Percentiles rank a stretch among this genome's conserved stretches.
Evolutionary conservation across 495 filamentous ascomycete genomes (phyloP).

Genomic region (Penicillium herquei): DNA sequence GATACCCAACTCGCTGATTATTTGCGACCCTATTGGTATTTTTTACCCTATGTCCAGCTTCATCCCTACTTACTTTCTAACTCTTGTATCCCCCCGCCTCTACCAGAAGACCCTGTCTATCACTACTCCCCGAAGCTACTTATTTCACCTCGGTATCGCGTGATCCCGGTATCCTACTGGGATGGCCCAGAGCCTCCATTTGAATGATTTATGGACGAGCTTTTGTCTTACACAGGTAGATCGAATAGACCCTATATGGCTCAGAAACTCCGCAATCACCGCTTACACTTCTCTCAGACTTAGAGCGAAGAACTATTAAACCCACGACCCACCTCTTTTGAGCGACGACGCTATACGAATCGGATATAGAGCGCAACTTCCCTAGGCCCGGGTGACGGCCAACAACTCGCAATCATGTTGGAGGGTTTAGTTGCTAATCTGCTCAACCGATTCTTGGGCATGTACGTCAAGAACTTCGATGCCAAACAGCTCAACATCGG

Average conservation of each 20-base stretch:
- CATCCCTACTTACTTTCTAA: not conserved
- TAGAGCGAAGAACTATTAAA: conserved; percentile 13
- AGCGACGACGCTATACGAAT: conserved; percentile 7
- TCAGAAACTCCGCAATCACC: not conserved
- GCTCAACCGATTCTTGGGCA: conserved; percentile 97
- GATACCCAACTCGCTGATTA: conserved; percentile 28
- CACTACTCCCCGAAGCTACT: conserved; percentile 12
- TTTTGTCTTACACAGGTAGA: conserved; percentile 1
- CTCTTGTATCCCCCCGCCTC: conserved; percentile 4
- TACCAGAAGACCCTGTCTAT: conserved; percentile 1
- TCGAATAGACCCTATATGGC: not conserved
- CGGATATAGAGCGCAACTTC: conserved; percentile 21
- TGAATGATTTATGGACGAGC: conserved; percentile 20
- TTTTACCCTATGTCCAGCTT: not conserved
- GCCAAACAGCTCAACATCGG: conserved; percentile 94
- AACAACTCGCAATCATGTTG: conserved; percentile 54
- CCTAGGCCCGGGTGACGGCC: conserved; percentile 39
- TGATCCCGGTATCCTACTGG: conserved; percentile 28
- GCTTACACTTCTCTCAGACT: conserved; percentile 8
- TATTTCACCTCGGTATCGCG: conserved; percentile 32
- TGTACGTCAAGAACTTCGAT: conserved; percentile 99
- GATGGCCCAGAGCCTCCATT: conserved; percentile 29
- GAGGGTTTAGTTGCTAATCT: conserved; percentile 76
- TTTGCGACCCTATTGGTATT: conserved; percentile 1
- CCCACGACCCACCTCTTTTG: conserved; percentile 9